Evolutionary conservation across 345 rosid species (phyloP).

Genomic region (Salix udensis): DNA sequence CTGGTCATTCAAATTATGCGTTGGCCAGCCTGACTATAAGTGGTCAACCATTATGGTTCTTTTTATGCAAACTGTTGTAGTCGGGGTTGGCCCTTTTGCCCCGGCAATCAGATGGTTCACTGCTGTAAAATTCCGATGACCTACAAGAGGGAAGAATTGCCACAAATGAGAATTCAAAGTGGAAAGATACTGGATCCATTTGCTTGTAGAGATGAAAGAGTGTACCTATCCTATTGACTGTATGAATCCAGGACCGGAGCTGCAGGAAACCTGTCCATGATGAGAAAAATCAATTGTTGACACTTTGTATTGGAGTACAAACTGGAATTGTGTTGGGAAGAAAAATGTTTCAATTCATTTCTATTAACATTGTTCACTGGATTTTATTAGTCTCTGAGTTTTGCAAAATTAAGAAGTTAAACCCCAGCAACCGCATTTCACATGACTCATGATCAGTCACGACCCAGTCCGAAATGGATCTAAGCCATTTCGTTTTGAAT

Average conservation of each 20-base stretch:
- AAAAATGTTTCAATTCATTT: slow-evolving; percentile 52
- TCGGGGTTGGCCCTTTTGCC: slow-evolving; percentile 58
- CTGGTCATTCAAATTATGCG: slow-evolving; percentile 49
- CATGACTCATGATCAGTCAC: slow-evolving; percentile 34
- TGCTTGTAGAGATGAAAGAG: slow-evolving; percentile 61
- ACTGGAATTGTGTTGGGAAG: slow-evolving; percentile 58
- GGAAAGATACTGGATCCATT: slow-evolving; percentile 62
- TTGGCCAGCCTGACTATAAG: slow-evolving; percentile 72
- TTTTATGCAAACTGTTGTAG: slow-evolving; percentile 54
- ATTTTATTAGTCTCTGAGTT: slow-evolving; percentile 31
- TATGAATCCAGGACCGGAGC: slow-evolving; percentile 30
- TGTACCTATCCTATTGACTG: slow-evolving; percentile 30
- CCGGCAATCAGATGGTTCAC: slow-evolving; percentile 71
- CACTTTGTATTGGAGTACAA: slow-evolving; percentile 47
- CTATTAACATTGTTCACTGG: slow-evolving; percentile 40
- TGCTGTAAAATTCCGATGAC: slow-evolving; percentile 64
- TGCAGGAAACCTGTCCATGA: slow-evolving; percentile 47
- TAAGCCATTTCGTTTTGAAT: slow-evolving; percentile 60
- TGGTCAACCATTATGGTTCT: slow-evolving; percentile 63
- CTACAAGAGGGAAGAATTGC: slow-evolving; percentile 33
- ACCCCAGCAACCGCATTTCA: slow-evolving; percentile 19
- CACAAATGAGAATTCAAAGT: slow-evolving; percentile 37
- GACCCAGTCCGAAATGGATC: slow-evolving; percentile 34
- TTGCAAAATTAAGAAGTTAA: slow-evolving; percentile 23
- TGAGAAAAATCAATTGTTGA: slow-evolving; percentile 29